Evolutionary conservation across 257 asterid species (phyloP), one percentile per base, ranked within the genome.

Genomic region (Coffea eugenioides): DNA sequence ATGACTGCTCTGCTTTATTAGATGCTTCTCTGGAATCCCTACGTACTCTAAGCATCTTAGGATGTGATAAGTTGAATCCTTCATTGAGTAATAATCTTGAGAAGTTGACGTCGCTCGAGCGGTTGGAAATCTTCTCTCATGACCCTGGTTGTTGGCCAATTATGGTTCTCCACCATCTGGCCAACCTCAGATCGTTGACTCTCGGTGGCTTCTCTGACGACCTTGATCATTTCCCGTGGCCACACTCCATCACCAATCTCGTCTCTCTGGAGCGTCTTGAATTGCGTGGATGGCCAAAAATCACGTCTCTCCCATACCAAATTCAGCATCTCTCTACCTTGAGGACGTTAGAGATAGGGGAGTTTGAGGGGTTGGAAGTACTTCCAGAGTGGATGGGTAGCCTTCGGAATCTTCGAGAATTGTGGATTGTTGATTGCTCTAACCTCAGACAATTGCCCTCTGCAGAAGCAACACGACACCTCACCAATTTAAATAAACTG

Each of bases 371-470:
- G 18, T 69, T 81, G 79, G 78, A 69, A 39, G 69, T 73, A 71
- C 82, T 83, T 41, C 84, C 84, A 2, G 84, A 86, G 12, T 86
- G 87, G 87, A 31, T 86, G 13, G 52, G 85, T 66, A 46, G 59
- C 78, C 56, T 83, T 14, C 14, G 18, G 25, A 65, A 78, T 34
- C 81, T 80, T 25, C 54, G 12, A 21, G 13, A 15, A 5, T 8
- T 80, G 27, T 0, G 2, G 1, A 10, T 76, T 76, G 8, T 2
- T 9, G 2, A 0, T 0, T 80, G 84, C 62, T 1, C 39, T 7
- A 71, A 66, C 12, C 82, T 83, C 27, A 74, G 31, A 14, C 52
- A 83, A 39, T 61, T 80, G 18, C 82, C 77, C 25, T 45, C 84
- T 1, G 39, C 27, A 2, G 77, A 77, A 67, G 82, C 72, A 14